These are phyloP conservation scores for Macrophomina phaseolina DNA, from an alignment of 2,329 filamentous ascomycete genomes.

Conservation along the genomic window DNA sequence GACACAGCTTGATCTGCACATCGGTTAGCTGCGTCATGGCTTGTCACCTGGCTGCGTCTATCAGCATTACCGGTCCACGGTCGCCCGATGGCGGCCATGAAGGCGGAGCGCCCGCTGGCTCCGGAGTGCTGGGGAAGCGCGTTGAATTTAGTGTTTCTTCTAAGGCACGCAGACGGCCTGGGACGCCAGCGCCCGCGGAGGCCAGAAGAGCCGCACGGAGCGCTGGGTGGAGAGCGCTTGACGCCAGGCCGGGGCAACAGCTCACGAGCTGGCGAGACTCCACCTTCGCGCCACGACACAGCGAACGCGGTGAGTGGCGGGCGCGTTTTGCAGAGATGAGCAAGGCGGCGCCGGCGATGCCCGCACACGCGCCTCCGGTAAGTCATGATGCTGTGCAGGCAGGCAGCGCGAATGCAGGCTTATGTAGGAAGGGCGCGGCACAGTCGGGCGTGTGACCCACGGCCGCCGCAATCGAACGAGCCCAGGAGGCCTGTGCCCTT, in stretches of 20 bases:
- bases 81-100: background rate
- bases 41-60: background rate
- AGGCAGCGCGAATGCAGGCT: constrained; percentile 4
- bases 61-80: background rate
- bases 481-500: too few species aligned
- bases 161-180: background rate
- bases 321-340: background rate
- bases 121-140: background rate
- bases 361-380: background rate
- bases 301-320: constrained; percentile 12
- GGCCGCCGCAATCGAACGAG: background rate
- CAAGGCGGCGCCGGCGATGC: background rate
- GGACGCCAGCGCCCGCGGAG: background rate
- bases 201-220: constrained; percentile 1
- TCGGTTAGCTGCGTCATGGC: constrained; percentile 2
- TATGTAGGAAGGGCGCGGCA: constrained; percentile 7
- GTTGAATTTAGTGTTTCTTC: background rate
- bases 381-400: background rate
- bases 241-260: constrained; percentile 20
- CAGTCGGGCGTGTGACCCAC: constrained; percentile 12
- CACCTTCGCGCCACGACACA: constrained; percentile 9
- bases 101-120: background rate
- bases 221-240: constrained; percentile 1
- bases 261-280: constrained; percentile 13
- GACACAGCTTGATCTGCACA: constrained; percentile 5